These are phyloP conservation scores for Microcera coccophila DNA, from an alignment of 2,329 filamentous ascomycete genomes.

Conservation along the genomic window DNA sequence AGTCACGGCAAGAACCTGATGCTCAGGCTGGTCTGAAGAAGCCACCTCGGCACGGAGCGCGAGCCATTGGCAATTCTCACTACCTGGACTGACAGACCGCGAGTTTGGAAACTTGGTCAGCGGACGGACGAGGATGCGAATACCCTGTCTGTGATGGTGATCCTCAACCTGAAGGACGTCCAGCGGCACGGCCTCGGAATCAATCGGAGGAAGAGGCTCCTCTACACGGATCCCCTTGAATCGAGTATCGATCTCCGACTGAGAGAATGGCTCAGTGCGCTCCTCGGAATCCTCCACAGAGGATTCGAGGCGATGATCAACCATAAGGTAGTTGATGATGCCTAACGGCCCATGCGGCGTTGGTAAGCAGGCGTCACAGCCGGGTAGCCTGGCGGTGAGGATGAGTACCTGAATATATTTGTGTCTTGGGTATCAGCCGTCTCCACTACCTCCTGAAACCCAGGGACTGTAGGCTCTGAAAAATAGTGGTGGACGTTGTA, in stretches of 20 bases:
- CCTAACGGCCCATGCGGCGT: slow-evolving; percentile 27
- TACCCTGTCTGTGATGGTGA: slow-evolving; percentile 51
- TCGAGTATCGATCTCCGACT: slow-evolving; percentile 52
- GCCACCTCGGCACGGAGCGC: slow-evolving; percentile 53
- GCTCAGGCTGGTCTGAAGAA: slow-evolving; percentile 48
- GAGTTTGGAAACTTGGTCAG: slow-evolving; percentile 48
- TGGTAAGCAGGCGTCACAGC: slow-evolving; percentile 23
- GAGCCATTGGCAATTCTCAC: slow-evolving; percentile 55
- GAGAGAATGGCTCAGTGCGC: slow-evolving; percentile 56
- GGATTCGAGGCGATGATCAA: slow-evolving; percentile 40
- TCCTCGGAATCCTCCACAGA: slow-evolving; percentile 43
- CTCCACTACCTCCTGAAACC: no score
- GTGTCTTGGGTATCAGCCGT: background rate
- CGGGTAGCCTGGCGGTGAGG: slow-evolving; percentile 13
- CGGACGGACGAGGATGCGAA: slow-evolving; percentile 55
- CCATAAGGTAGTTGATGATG: slow-evolving; percentile 41
- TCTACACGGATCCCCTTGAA: slow-evolving; percentile 45
- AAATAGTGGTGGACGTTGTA: no score
- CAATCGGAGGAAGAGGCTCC: slow-evolving; percentile 36
- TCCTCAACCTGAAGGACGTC: slow-evolving; percentile 51
- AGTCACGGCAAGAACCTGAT: slow-evolving; percentile 57
- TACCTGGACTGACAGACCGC: slow-evolving; percentile 54
- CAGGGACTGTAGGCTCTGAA: no score
- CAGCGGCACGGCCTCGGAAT: slow-evolving; percentile 47
- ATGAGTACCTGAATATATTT: slow-evolving; percentile 19